Evolutionary conservation across 208 protist species (phyloP), one percentile per base, ranked within the genome.

Genomic region (Leishmania turanica): DNA sequence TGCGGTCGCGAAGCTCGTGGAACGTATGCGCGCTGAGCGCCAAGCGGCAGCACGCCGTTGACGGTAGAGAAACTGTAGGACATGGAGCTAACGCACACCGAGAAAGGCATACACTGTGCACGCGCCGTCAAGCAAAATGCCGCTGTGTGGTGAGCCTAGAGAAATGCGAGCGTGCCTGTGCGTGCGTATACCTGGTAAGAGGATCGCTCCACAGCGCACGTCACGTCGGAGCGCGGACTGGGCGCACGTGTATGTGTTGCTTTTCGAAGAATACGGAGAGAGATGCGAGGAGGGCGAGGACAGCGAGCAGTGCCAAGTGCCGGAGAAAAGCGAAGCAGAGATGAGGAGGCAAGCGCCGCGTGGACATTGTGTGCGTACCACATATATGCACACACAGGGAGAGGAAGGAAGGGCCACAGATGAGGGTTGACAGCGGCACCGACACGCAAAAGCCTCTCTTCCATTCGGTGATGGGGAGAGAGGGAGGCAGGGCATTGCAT

Each of bases 1-100:
- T 95, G 93, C 31, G 87, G 87, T 24, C 85, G 84, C 69, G 87
- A 77, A 11, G 87, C 88, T 24, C 86, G 80, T 5, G 90, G 88
- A 62, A 94, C 65, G 75, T 90, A 90, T 64, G 81, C 81, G 8
- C 90, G 86, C 76, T 80, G 82, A 37, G 72, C 17, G 34, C 78
- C 80, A 19, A 80, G 81, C 11, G 83, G 85, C n/a, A 91, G 80
- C 19, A 86, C 82, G 56, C 72, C 71, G 24, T 51, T 82, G 13
- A 86, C 78, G 11, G 82, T 81, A 69, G 85, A 88, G 49, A 88
- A 89, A 81, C 82, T 49, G 49, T 62, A 76, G 72, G 72, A 76
- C 72, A 76, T 76, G 15, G 24, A n/a, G 17, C 2, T 54, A 24
- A 49, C 40, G 37, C 49, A 42, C 31, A 27, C 65, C 7, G 40